These are phyloP conservation scores for Ogataea nitratoaversa DNA, from an alignment of 805 yeast genomes.

Conservation along the genomic window DNA sequence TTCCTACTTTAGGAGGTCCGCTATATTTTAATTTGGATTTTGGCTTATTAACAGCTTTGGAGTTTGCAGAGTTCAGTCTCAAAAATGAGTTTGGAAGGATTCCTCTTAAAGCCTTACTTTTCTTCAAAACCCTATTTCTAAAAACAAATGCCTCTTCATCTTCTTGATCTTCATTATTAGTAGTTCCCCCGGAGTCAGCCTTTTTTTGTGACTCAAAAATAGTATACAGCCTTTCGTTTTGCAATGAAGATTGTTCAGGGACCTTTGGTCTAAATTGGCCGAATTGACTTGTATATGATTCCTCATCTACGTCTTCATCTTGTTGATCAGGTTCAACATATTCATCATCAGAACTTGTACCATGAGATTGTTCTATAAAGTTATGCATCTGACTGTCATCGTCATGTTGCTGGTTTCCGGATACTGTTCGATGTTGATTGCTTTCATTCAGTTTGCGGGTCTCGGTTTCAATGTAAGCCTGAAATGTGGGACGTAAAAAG, in stretches of 20 bases:
- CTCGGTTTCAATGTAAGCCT: constrained; percentile 19
- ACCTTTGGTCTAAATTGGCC: background rate
- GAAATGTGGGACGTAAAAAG: constrained; percentile 22
- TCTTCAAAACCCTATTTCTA: constrained; percentile 18
- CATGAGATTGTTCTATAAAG: constrained; percentile 8
- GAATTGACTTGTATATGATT: background rate
- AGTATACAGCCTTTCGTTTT: background rate
- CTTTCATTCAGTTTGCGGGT: constrained; percentile 7
- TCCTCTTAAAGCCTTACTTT: constrained; percentile 21
- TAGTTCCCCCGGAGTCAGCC: background rate
- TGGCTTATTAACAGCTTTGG: background rate
- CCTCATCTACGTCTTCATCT: constrained; percentile 7
- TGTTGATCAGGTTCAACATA: constrained; percentile 13
- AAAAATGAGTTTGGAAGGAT: constrained; percentile 26
- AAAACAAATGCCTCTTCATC: constrained; percentile 17
- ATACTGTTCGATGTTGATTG: background rate
- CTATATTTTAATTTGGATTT: background rate
- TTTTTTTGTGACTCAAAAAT: background rate
- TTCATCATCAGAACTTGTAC: constrained; percentile 17
- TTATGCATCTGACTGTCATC: constrained; percentile 11
- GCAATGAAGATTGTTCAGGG: background rate
- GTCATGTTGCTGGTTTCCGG: background rate
- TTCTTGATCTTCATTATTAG: constrained; percentile 1
- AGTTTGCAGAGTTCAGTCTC: background rate
- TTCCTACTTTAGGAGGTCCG: constrained; percentile 8